Base-by-base conservation (phyloP, 1,139 yeast genomes). In the Yamadazyma epiphylla region DNA sequence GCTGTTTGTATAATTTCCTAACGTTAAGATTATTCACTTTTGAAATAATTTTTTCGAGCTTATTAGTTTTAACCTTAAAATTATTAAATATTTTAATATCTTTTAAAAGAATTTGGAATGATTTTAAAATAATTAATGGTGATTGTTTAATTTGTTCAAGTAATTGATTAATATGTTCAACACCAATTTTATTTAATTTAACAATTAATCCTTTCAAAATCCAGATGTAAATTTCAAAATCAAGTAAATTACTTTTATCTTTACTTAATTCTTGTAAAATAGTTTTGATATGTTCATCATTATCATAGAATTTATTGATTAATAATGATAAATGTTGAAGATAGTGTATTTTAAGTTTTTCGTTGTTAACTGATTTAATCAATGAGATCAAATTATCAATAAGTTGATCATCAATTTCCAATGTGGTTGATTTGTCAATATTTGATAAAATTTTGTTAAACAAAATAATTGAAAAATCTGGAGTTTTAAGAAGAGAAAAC, bases 1-100 rank as follows among this genome's bases (percentile, higher is more conserved):
- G 78, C 49, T 91, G 97, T 51, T 86, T 87, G 63, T 82, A 84
- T 19, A 91, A 64, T 26, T 74, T 53, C 35, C 83, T 71, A 15
- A 82, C 74, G 37, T 79, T 74, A 35, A 81, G 64, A 38, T 77
- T 76, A 41, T 69, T 54, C 12, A 74, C 75, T 24, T 69, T 67
- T 2, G 74, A 65, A 23, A 74, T 77, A 25, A 69, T 41, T 28
- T 54, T 50, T 23, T 46, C 30, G n/a, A n/a, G n/a, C n/a, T n/a
- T n/a, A n/a, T n/a, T n/a, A 22, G 51, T 48, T 25, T 49, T 43
- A 21, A 29, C 67, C 59, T 41, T 81, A 25, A n/a, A 25, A 19
- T 22, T 22, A 24, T 24, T 29, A 74, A 4, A 82, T 60, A 17
- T 17, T 10, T 75, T 71, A 31, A 83, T 69, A 44, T 86, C 94